Percentiles rank a stretch among this genome's conserved stretches.
These are phyloP conservation scores for Xanthoceras sorbifolium DNA, from an alignment of 345 rosid species.

Conservation along the genomic window DNA sequence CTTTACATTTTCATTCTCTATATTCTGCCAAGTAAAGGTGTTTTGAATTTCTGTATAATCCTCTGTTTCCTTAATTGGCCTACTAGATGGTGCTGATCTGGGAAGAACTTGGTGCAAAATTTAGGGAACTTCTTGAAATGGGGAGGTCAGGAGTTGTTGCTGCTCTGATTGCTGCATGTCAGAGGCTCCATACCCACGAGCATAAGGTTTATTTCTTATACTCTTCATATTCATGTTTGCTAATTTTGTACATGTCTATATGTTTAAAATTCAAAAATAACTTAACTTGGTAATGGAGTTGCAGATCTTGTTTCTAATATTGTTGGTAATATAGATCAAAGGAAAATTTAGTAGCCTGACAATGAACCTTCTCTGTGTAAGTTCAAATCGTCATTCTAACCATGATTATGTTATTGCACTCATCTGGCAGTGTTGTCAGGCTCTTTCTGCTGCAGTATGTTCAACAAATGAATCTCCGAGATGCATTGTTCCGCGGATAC, in stretches of 20 bases:
- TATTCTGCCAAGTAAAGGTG: background rate
- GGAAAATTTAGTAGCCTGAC: background rate
- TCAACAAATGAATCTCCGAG: constrained; percentile 54
- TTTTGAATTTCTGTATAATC: constrained; percentile 3
- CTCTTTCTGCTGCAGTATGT: constrained; percentile 71
- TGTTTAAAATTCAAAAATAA: background rate
- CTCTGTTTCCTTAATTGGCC: constrained; percentile 24
- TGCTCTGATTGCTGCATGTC: constrained; percentile 68
- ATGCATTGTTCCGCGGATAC: constrained; percentile 62
- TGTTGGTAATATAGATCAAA: background rate
- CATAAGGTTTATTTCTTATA: constrained; percentile 48
- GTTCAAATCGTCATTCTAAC: constrained; percentile 13
- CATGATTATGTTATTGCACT: background rate
- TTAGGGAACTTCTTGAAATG: constrained; percentile 78
- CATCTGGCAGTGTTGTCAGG: constrained; percentile 74
- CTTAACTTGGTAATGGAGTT: background rate
- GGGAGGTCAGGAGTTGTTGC: constrained; percentile 92
- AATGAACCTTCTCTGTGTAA: background rate
- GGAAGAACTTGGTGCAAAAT: constrained; percentile 78
- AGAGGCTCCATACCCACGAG: constrained; percentile 69
- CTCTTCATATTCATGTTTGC: constrained; percentile 9
- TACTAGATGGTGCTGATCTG: constrained; percentile 70
- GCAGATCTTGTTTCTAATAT: background rate
- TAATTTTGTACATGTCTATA: constrained; percentile 2
- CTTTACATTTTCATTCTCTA: background rate